These are phyloP conservation scores for Stropharia rugosoannulata DNA, from an alignment of 768 basidiomycete species.

Conservation along the genomic window DNA sequence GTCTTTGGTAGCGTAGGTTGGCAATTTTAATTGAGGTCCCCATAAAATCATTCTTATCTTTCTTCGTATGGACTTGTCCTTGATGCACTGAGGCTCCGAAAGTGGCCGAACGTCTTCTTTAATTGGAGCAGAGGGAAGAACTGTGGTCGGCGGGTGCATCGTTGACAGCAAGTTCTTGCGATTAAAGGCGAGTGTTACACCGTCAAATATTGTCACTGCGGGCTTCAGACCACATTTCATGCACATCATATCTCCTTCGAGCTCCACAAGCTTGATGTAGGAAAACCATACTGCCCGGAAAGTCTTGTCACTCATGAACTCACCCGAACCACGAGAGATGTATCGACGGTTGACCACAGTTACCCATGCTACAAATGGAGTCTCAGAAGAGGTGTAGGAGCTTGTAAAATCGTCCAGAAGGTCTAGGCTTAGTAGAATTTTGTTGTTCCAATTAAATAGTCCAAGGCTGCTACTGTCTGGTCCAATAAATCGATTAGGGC, in stretches of 20 bases:
- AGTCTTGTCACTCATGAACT: conserved; percentile 22
- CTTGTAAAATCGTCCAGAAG: conserved; percentile 30
- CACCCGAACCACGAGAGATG: neutral
- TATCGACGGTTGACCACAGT: conserved; percentile 20
- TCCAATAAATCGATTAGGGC: conserved; percentile 19
- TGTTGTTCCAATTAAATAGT: conserved; percentile 32
- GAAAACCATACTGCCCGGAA: conserved; percentile 31
- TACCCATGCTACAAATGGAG: too few relatives aligned
- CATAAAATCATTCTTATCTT: neutral
- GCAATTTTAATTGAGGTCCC: neutral
- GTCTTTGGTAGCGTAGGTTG: too few relatives aligned
- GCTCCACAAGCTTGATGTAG: conserved; percentile 18
- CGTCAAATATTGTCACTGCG: conserved; percentile 25
- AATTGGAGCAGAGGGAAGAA: conserved; percentile 1
- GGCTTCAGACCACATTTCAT: conserved; percentile 22
- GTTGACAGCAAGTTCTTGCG: conserved; percentile 22
- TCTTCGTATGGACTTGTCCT: conserved; percentile 1
- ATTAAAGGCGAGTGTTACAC: conserved; percentile 25
- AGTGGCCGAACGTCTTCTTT: conserved; percentile 1
- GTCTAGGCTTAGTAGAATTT: conserved; percentile 24
- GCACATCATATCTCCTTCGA: conserved; percentile 20
- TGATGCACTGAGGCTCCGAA: conserved; percentile 9
- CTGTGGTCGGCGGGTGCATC: conserved; percentile 23
- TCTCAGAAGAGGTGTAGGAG: conserved; percentile 29
- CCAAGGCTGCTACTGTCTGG: conserved; percentile 22